Evolutionary conservation across 306 rosid genomes (phyloP), one percentile per base, ranked within the genome.

Genomic region (Vachellia collinsii): DNA sequence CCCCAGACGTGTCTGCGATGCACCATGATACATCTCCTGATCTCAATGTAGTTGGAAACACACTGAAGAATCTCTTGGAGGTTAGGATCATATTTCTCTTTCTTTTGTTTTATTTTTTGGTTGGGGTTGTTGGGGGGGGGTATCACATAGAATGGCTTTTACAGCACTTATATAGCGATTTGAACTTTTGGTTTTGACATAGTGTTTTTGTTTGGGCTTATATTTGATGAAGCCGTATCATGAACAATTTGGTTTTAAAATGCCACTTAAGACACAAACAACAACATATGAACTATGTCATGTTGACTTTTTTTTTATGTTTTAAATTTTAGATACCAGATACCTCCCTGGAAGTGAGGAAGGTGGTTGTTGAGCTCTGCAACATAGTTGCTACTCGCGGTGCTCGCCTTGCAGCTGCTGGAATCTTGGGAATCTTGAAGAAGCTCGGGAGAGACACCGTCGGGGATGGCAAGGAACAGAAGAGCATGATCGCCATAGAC

Each of bases 331-430:
- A 94, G 98, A 89, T 94, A 89, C 42, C 92, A 34, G 88, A 89
- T 82, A 79, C 90, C 74, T 85, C 93, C 79, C 79, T 90, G 48
- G 76, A 88, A 86, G 85, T 81, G 70, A 87, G 98, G 75, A 85
- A 82, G 80, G 61, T 86, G 42, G 76, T 94, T 29, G 87, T 94
- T 76, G 89, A 90, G 80, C 56, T 94, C 65, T 92, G 98, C 86
- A 89, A 94, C 59, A 80, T 91, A 5, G 87, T 94, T 72, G 94
- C 97, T 8, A 86, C 91, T 9, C 97, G 98, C 5, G 98, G 97
- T 11, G 97, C 98, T 14, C 92, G 97, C 74, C 93, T 94, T 66
- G 65, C 98, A 38, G 94, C 98, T 51, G 98, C 98, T 62, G 97
- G 97, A 42, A 87, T 92, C 79, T 70, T 91, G 4, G 97, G 97